Evolutionary conservation across 192 early-diverging fungal genomes (phyloP).

Genomic region (Coemansia sp.): DNA sequence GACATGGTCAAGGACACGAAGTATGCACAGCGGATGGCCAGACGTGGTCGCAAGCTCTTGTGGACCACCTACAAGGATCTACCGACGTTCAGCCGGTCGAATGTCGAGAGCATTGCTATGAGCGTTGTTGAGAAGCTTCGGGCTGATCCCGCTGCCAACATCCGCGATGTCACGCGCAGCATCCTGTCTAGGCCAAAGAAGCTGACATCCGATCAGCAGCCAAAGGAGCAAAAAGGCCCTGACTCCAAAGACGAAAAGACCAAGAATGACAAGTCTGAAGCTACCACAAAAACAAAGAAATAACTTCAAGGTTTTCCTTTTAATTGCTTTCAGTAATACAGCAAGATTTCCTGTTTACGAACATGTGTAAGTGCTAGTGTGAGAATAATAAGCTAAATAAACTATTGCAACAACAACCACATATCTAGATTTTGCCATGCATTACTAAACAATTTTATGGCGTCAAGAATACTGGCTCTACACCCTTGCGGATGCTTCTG

Average conservation of each 20-base stretch:
- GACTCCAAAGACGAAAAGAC: slow-evolving; percentile 1
- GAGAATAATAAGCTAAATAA: too few species aligned
- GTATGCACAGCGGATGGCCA: slow-evolving; percentile 18
- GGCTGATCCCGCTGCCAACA: slow-evolving; percentile 34
- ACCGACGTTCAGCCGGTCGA: slow-evolving; percentile 27
- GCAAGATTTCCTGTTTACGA: too few species aligned
- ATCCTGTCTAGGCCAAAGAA: slow-evolving; percentile 15
- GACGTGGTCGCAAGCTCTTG: slow-evolving; percentile 36
- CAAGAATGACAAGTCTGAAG: not conserved
- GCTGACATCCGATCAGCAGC: slow-evolving; percentile 8
- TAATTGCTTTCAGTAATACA: too few species aligned
- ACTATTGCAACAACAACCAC: not conserved
- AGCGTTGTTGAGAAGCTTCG: slow-evolving; percentile 32
- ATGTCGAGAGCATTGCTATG: slow-evolving; percentile 36
- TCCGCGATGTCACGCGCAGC: slow-evolving; percentile 42
- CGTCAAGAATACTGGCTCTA: slow-evolving; percentile 3
- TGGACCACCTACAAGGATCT: slow-evolving; percentile 48
- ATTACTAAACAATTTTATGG: not conserved
- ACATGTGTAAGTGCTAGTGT: too few species aligned
- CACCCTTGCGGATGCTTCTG: slow-evolving; percentile 13
- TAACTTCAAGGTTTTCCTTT: not conserved
- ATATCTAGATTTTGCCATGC: not conserved
- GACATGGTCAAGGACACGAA: slow-evolving; percentile 20
- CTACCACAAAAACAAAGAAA: slow-evolving; percentile 6
- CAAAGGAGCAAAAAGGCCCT: slow-evolving; percentile 14